These are phyloP conservation scores for Fusarium newnesense DNA, from an alignment of 2,329 filamentous ascomycete genomes.

Conservation along the genomic window DNA sequence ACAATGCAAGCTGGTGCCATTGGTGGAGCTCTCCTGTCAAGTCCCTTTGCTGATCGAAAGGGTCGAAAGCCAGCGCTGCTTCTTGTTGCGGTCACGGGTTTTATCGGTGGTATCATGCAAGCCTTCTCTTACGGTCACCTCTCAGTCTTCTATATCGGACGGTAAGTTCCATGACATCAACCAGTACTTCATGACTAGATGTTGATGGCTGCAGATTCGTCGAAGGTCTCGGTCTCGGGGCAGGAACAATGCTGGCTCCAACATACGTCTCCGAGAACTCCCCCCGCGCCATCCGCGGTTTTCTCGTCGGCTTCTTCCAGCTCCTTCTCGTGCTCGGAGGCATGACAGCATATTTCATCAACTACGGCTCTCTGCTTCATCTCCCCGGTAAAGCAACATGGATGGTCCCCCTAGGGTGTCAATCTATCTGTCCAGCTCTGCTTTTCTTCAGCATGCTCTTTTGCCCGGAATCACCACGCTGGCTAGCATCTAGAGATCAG, in stretches of 20 bases:
- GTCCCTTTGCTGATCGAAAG: slow-evolving; percentile 42
- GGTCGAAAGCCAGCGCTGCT: slow-evolving; percentile 48
- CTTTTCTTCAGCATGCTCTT: slow-evolving; percentile 64
- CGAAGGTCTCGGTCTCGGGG: slow-evolving; percentile 62
- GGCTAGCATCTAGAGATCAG: slow-evolving; percentile 65
- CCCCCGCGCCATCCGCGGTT: slow-evolving; percentile 67
- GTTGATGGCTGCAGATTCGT: slow-evolving; percentile 48
- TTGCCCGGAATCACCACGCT: slow-evolving; percentile 68
- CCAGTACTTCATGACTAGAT: neutral
- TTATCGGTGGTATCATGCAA: slow-evolving; percentile 47
- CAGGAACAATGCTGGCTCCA: slow-evolving; percentile 67
- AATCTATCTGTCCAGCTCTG: slow-evolving; percentile 64
- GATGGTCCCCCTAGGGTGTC: slow-evolving; percentile 64
- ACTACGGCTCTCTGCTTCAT: slow-evolving; percentile 61
- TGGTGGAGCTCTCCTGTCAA: slow-evolving; percentile 38
- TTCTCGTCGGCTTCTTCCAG: slow-evolving; percentile 69
- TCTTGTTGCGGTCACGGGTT: slow-evolving; percentile 42
- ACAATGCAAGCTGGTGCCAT: slow-evolving; percentile 46
- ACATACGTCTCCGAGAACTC: slow-evolving; percentile 71
- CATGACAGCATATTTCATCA: slow-evolving; percentile 65
- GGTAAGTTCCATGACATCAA: neutral
- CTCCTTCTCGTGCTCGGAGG: slow-evolving; percentile 64
- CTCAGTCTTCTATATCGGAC: slow-evolving; percentile 45
- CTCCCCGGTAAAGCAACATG: slow-evolving; percentile 39
- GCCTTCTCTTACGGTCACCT: slow-evolving; percentile 46